Evolutionary conservation across 768 basidiomycete species (phyloP).

Genomic region (Panaeolus cyanescens): DNA sequence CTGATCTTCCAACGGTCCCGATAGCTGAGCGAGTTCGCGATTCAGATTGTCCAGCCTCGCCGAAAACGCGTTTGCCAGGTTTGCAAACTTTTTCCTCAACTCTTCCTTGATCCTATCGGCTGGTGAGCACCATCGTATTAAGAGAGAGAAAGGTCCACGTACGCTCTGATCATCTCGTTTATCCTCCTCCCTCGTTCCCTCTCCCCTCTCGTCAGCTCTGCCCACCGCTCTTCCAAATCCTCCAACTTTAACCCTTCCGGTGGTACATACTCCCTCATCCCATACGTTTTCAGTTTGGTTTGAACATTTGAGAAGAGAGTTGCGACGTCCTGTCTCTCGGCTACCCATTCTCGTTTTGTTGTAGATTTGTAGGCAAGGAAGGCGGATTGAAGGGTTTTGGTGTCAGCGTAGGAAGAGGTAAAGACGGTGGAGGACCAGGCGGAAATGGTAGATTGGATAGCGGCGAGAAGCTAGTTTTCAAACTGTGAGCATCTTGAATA

Average conservation of each 20-base stretch:
- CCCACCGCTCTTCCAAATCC: slow-evolving; percentile 83
- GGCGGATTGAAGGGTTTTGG: slow-evolving; percentile 70
- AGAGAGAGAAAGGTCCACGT: slow-evolving; percentile 25
- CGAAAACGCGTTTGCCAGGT: slow-evolving; percentile 77
- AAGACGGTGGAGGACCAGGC: slow-evolving; percentile 71
- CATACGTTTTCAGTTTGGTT: slow-evolving; percentile 92
- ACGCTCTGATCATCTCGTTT: slow-evolving; percentile 90
- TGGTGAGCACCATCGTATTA: neutral
- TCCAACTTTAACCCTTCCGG: slow-evolving; percentile 65
- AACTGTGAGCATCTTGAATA: neutral
- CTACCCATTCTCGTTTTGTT: slow-evolving; percentile 85
- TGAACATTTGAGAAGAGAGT: slow-evolving; percentile 92
- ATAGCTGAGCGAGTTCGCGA: slow-evolving; percentile 69
- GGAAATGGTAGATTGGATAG: slow-evolving; percentile 65
- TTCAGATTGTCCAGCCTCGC: slow-evolving; percentile 66
- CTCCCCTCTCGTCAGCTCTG: slow-evolving; percentile 69
- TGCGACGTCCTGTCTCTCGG: slow-evolving; percentile 84
- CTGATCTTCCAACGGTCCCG: slow-evolving; percentile 75
- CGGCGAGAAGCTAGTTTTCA: slow-evolving; percentile 56
- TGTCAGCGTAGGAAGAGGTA: slow-evolving; percentile 77
- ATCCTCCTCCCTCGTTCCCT: slow-evolving; percentile 77
- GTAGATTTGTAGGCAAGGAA: slow-evolving; percentile 86
- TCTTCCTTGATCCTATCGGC: slow-evolving; percentile 74
- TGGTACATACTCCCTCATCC: slow-evolving; percentile 82
- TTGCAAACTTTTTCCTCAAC: slow-evolving; percentile 76